Evolutionary conservation across 192 early-diverging fungal genomes (phyloP).

Genomic region (Phlyctochytrium planicorne): DNA sequence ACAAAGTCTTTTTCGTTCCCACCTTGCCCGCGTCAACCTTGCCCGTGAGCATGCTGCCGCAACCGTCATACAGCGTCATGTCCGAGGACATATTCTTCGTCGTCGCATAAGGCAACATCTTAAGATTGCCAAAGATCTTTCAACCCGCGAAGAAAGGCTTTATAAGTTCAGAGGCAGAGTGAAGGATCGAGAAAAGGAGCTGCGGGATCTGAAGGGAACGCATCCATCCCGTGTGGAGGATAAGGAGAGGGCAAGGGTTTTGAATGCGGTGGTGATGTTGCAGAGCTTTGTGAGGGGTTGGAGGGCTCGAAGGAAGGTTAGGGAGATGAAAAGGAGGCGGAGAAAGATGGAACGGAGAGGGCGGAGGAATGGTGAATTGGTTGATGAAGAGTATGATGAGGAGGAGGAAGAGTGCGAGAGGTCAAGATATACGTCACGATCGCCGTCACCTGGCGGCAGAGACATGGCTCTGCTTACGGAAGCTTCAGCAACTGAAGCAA

Average conservation of each 20-base stretch:
- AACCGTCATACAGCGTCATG: neutral
- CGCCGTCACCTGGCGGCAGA: too few relatives aligned
- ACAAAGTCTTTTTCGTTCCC: too few relatives aligned
- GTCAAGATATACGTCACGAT: too few relatives aligned
- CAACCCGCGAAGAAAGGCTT: neutral
- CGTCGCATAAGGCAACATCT: neutral
- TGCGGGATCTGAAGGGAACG: slow-evolving; percentile 7
- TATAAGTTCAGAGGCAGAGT: neutral
- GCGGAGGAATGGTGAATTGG: too few relatives aligned
- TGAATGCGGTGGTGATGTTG: neutral
- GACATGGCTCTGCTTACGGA: too few relatives aligned
- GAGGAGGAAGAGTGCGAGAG: too few relatives aligned
- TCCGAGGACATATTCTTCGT: slow-evolving; percentile 8
- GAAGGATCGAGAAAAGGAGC: slow-evolving; percentile 9
- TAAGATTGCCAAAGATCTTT: neutral
- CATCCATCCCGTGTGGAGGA: slow-evolving; percentile 2
- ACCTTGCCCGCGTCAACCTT: too few relatives aligned
- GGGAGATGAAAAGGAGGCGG: too few relatives aligned
- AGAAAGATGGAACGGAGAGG: too few relatives aligned
- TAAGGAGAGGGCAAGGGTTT: neutral
- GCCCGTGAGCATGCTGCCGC: too few relatives aligned
- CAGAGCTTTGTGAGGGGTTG: slow-evolving; percentile 9
- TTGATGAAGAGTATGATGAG: too few relatives aligned
- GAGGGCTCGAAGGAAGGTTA: neutral
- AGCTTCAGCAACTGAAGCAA: too few relatives aligned